Evolutionary conservation across 495 filamentous ascomycete genomes (phyloP), one percentile per base, ranked within the genome.

Genomic region (Daldinia concentrica): DNA sequence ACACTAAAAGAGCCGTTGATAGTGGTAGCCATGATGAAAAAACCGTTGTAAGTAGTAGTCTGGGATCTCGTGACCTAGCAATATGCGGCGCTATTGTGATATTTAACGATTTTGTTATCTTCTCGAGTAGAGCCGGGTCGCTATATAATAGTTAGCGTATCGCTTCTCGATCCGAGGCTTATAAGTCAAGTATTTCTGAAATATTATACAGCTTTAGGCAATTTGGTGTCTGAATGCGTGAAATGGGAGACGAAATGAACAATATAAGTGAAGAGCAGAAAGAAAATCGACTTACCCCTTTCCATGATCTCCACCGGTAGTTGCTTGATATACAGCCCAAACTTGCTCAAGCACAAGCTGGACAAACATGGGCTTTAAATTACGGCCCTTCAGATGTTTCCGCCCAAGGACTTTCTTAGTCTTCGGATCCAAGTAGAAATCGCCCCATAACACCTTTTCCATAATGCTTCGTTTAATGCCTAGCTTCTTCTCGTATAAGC

Each of bases 391-490:
- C 39, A 99, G 85, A 83, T 98, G 96, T 82, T 97, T 98, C 52
- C 89, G 87, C 1, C 89, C 91, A 4, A 99, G 82, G 5, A 99
- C 92, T 73, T 95, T 89, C 79, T 95, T 99, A 3, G 95, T 97
- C 81, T 98, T 99, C 2, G 95, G 94, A 72, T 99, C 95, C 26
- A 99, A 82, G 78, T 98, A 98, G 77, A 91, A 98, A 71, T 97
- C 95, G 43, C 95, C 95, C 95, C 95, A 99, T 11, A 99, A 85
- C 2, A 98, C 93, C 77, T 94, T 97, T 78, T 98, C 95, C 69
- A 99, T 86, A 2, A 93, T 79, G n/a, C 87, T 88, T 15, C 94
- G 89, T 76, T 97, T 98, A 74, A 98, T 95, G 0, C 95, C 95
- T 5, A 99, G 88, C 74, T 98, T 99, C 83, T 93, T 97, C 79